Evolutionary conservation across 305 asterid genomes (phyloP).

Genomic region (Fraxinus greggii): DNA sequence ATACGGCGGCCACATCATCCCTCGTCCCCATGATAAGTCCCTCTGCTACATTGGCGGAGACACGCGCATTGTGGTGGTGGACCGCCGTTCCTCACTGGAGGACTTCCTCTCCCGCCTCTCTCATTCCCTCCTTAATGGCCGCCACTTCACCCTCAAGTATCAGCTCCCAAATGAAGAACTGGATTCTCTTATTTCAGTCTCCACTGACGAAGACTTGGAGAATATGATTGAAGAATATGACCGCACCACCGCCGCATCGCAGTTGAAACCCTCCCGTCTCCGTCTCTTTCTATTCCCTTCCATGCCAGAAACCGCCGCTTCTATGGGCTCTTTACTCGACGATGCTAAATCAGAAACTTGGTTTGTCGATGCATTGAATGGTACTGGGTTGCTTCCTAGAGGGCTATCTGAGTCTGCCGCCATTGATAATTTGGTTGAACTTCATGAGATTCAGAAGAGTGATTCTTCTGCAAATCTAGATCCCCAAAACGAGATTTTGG

Average conservation of each 20-base stretch:
- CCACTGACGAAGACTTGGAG: slow-evolving; percentile 60
- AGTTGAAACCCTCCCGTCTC: slow-evolving; percentile 46
- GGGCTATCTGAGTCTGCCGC: slow-evolving; percentile 65
- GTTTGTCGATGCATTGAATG: slow-evolving; percentile 63
- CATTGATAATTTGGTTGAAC: slow-evolving; percentile 41
- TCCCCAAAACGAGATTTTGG: slow-evolving; percentile 21
- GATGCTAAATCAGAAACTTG: slow-evolving; percentile 64
- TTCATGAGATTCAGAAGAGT: slow-evolving; percentile 26
- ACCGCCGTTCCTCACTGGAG: slow-evolving; percentile 43
- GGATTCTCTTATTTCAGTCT: slow-evolving; percentile 53
- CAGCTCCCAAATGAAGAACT: slow-evolving; percentile 68
- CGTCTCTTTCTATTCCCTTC: slow-evolving; percentile 55
- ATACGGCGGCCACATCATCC: slow-evolving; percentile 66
- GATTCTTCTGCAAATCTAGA: slow-evolving; percentile 35
- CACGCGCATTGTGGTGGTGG: slow-evolving; percentile 62
- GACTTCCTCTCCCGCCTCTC: slow-evolving; percentile 55
- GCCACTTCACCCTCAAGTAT: slow-evolving; percentile 50
- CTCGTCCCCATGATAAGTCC: slow-evolving; percentile 62
- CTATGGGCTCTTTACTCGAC: slow-evolving; percentile 64
- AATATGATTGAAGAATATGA: slow-evolving; percentile 68
- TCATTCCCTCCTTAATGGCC: slow-evolving; percentile 52
- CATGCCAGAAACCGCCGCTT: slow-evolving; percentile 57
- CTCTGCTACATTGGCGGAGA: slow-evolving; percentile 67
- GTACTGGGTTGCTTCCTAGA: slow-evolving; percentile 55
- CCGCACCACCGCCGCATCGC: slow-evolving; percentile 38